phyloP scores from a whole-genome alignment of 2,329 filamentous ascomycete species.

The Pestalotiopsis sp. region DNA sequence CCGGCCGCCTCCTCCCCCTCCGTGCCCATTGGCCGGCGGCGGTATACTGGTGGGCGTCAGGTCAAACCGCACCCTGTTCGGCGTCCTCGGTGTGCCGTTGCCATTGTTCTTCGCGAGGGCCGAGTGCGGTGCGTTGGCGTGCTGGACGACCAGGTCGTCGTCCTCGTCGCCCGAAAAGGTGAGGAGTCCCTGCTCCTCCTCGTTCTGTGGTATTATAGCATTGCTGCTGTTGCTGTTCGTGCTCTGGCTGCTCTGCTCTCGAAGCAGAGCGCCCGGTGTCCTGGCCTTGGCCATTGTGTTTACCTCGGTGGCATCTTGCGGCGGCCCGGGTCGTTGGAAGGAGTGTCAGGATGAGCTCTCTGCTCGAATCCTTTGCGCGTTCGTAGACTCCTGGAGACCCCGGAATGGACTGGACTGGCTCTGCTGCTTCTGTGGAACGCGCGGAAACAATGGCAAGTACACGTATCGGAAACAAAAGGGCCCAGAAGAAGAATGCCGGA shows the following conservation, averaged over 20 bases:
- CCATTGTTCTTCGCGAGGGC: background rate
- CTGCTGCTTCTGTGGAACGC: background rate
- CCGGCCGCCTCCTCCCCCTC: background rate
- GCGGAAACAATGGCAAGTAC: background rate
- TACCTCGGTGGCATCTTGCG: slow-evolving; percentile 40
- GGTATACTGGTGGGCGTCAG: slow-evolving; percentile 34
- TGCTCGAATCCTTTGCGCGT: background rate
- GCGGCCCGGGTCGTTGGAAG: slow-evolving; percentile 6
- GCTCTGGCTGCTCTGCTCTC: slow-evolving; percentile 35
- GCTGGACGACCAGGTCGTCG: slow-evolving; percentile 9
- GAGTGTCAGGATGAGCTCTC: background rate
- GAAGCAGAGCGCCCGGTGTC: slow-evolving; percentile 26
- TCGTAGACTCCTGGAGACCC: background rate
- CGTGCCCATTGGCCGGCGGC: slow-evolving; percentile 24
- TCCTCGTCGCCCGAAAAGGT: slow-evolving; percentile 17
- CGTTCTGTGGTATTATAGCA: slow-evolving; percentile 23
- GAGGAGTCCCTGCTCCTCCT: slow-evolving; percentile 40
- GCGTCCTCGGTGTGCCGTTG: slow-evolving; percentile 42
- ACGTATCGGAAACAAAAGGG: background rate
- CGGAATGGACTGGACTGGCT: background rate
- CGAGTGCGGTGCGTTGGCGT: background rate
- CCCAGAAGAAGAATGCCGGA: background rate
- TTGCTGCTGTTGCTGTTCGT: slow-evolving; percentile 16
- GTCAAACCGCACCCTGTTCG: slow-evolving; percentile 67
- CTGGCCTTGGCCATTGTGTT: slow-evolving; percentile 43